Evolutionary conservation across 129 eudicot species (phyloP), one percentile per base, ranked within the genome.

Genomic region (Flaveria bidentis): DNA sequence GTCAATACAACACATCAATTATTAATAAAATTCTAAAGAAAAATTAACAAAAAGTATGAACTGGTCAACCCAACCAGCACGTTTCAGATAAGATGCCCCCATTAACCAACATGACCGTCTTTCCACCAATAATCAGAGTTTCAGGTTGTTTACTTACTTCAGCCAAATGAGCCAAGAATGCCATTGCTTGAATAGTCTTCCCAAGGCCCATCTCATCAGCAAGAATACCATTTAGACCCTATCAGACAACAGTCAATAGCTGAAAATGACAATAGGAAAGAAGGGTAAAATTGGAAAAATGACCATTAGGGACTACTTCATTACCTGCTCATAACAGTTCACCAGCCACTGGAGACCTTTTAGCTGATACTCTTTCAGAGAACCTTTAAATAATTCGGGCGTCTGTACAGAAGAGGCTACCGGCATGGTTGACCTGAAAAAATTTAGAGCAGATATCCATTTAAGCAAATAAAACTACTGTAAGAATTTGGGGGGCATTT

Each of bases 161-260:
- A 36, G 97, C 99, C 79, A 94, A 78, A 87, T 94, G 97, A 80
- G 99, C 99, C 91, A 94, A 83, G 85, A 94, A 94, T 6, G 97
- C 96, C 99, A 94, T 94, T 36, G 99, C 97, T 71, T 94, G 99
- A 77, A 94, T 94, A 56, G 99, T 94, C 83, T 94, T 94, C 77
- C 99, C 99, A 68, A 94, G 87, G 36, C 99, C 99, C 97, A 94
- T 94, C 83, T 94, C 99, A 75, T 94, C 99, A 86, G 99, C 99
- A 83, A 94, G 97, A 79, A 94, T 94, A 70, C 99, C 99, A 86
- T 94, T 94, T 52, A 94, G 79, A 78, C 99, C 99, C 99, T 94
- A 76, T 53, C 44, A 36, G 53, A 78, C 53, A 78, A 55, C 81
- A 50, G 52, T 67, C 52, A 50, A 73, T 46, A 25, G 67, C 64